Base-by-base conservation (phyloP, 208 protist species). In the Acanthamoeba comandoni region DNA sequence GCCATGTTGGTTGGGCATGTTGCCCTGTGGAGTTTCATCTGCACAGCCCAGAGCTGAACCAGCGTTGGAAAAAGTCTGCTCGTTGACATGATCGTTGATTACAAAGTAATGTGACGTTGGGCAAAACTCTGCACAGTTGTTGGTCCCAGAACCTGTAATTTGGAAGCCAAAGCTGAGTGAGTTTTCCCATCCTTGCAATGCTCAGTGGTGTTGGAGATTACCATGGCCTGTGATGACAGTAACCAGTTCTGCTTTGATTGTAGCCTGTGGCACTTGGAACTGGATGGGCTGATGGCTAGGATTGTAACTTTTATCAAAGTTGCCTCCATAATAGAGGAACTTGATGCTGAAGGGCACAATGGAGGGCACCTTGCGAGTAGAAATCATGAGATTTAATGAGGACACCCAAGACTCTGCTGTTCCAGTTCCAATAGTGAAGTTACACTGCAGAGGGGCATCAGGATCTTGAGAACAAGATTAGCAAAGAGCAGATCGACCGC, bases 201-300 rank as follows among this genome's bases (percentile, higher is more conserved):
- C n/a, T n/a, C 11, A 26, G 29, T 17, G 65, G n/a, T 26, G 8
- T 48, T 4, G 19, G 12, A 43, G 65, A 26, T 7, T 73, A 73
- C 69, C 69, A 15, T 77, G 69, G 39, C 69, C 69, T 0, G 69
- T 77, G 69, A 77, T 77, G 69, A 77, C 43, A 26, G 69, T 77
- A n/a, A 77, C 69, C 22, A 77, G 69, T 49, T 77, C 69, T 7
- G 69, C 55, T 26, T 77, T 77, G 3, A 53, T 49, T 2, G 69
- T 77, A 22, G 19, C 31, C 0, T 15, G 0, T n/a, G 69, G 69
- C 26, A 19, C 19, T 13, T 43, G 17, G 31, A 77, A 77, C 69
- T 15, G 26, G 26, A 77, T 26, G 12, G 69, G 69, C 3, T 15
- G 22, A 49, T 77, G 55, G 69, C 43, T 53, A 26, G n/a, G n/a